phyloP scores from a whole-genome alignment of 2,329 filamentous ascomycete species.

The Ophiostoma populinum region DNA sequence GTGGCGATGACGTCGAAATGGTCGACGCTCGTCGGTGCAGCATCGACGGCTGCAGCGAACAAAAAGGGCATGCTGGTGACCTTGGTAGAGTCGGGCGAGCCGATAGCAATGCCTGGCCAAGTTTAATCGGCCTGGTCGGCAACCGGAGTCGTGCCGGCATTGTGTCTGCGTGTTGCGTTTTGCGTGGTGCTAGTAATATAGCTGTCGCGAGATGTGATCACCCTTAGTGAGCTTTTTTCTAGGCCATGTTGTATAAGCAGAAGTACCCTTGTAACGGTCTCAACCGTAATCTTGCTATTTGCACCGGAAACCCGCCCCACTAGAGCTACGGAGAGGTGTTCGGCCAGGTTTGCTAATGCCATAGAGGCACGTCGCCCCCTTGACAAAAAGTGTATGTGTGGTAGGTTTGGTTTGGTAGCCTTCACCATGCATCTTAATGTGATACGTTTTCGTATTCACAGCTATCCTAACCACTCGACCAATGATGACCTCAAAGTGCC shows the following conservation, averaged over 20 bases:
- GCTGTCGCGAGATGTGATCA: background rate
- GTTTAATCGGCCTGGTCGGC: slow-evolving; percentile 3
- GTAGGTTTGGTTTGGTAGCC: too few relatives aligned
- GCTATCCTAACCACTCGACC: too few relatives aligned
- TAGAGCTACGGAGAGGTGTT: too few relatives aligned
- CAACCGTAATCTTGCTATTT: background rate
- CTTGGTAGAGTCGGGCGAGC: background rate
- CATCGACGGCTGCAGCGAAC: slow-evolving; percentile 13
- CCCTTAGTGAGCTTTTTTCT: background rate
- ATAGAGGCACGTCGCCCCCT: too few relatives aligned
- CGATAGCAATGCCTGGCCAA: slow-evolving; percentile 1
- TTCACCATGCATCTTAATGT: background rate
- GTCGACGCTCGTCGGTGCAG: slow-evolving; percentile 13
- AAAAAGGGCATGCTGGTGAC: slow-evolving; percentile 16
- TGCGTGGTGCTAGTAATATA: background rate
- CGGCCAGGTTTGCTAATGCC: too few relatives aligned
- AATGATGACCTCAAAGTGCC: too few relatives aligned
- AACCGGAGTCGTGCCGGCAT: slow-evolving; percentile 18
- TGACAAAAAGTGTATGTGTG: too few relatives aligned
- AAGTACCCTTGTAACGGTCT: too few relatives aligned
- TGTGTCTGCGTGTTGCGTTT: slow-evolving; percentile 1
- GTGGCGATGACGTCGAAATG: slow-evolving; percentile 7
- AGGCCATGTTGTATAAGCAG: too few relatives aligned
- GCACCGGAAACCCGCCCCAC: background rate
- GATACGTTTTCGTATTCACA: background rate